phyloP scores from a whole-genome alignment of 352 stramenopile species.

The Globisporangium camurandrum region DNA sequence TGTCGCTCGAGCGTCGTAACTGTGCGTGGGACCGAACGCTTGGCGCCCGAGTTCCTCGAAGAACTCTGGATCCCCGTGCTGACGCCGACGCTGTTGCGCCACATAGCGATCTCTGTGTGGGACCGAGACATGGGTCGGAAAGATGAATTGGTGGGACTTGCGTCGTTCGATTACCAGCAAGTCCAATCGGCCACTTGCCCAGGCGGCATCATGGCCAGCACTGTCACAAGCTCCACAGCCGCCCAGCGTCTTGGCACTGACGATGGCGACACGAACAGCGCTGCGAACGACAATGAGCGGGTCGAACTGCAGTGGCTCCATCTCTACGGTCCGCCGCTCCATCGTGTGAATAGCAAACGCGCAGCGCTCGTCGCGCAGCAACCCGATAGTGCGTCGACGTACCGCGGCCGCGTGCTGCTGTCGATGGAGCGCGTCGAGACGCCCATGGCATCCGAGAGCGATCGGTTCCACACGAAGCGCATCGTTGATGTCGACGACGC shows the following conservation, averaged over 20 bases:
- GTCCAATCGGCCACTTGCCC: conserved; percentile 22
- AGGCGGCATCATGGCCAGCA: conserved; percentile 19
- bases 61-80: conserved; percentile 85
- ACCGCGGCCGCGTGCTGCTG: conserved; percentile 73
- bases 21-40: conserved; percentile 40
- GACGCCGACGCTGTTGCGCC: conserved; percentile 56
- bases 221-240: too few species aligned
- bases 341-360: conserved; percentile 44
- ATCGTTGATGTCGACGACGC: conserved; percentile 27
- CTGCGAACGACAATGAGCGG: conserved; percentile 2
- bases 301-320: conserved; percentile 68
- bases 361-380: conserved; percentile 42
- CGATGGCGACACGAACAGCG: neutral
- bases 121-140: conserved; percentile 63
- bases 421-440: conserved; percentile 57
- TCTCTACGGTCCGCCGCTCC: conserved; percentile 78
- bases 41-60: conserved; percentile 61
- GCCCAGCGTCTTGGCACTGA: too few species aligned
- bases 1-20: conserved; percentile 51
- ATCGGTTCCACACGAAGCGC: conserved; percentile 51
- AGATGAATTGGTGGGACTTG: conserved; percentile 68
- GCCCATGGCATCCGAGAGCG: conserved; percentile 26
- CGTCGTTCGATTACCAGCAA: conserved; percentile 64
- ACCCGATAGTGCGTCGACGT: conserved; percentile 66
- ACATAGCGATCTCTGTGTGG: conserved; percentile 73